Evolutionary conservation across 306 rosid species (phyloP).

Genomic region (Sicyos baderoa): DNA sequence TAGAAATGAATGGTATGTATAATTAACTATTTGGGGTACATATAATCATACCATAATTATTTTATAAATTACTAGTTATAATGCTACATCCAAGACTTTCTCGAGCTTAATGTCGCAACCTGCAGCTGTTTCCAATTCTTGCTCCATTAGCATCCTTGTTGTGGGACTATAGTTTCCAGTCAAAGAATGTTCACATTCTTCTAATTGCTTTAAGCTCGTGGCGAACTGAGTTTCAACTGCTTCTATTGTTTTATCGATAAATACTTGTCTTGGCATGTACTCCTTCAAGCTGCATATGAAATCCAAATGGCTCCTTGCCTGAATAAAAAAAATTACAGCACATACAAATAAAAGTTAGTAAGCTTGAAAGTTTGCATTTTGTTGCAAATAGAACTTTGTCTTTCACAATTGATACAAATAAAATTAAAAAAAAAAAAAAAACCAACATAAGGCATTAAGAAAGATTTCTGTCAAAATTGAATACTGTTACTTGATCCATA

Average conservation of each 20-base stretch:
- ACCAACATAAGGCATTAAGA: background rate
- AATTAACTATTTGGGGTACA: background rate
- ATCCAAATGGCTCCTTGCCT: slow-evolving; percentile 67
- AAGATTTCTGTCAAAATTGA: background rate
- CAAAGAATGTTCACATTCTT: slow-evolving; percentile 27
- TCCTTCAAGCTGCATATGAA: slow-evolving; percentile 77
- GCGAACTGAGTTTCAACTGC: slow-evolving; percentile 43
- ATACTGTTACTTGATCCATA: background rate
- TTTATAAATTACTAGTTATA: background rate
- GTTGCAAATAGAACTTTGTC: background rate
- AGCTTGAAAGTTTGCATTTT: background rate
- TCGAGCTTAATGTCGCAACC: slow-evolving; percentile 10
- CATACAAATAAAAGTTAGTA: background rate
- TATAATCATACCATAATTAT: background rate
- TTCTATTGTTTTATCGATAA: slow-evolving; percentile 48
- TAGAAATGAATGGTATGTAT: background rate
- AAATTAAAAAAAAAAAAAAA: background rate
- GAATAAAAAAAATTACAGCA: slow-evolving; percentile 22
- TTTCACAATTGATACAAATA: background rate
- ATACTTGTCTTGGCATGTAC: slow-evolving; percentile 51
- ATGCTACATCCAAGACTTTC: background rate
- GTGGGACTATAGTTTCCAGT: slow-evolving; percentile 44
- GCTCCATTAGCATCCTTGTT: slow-evolving; percentile 44
- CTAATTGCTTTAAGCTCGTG: slow-evolving; percentile 25
- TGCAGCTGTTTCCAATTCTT: slow-evolving; percentile 47